These are phyloP conservation scores for Plasmodium blacklocki DNA, from an alignment of 169 alveolate genomes.

Conservation along the genomic window DNA sequence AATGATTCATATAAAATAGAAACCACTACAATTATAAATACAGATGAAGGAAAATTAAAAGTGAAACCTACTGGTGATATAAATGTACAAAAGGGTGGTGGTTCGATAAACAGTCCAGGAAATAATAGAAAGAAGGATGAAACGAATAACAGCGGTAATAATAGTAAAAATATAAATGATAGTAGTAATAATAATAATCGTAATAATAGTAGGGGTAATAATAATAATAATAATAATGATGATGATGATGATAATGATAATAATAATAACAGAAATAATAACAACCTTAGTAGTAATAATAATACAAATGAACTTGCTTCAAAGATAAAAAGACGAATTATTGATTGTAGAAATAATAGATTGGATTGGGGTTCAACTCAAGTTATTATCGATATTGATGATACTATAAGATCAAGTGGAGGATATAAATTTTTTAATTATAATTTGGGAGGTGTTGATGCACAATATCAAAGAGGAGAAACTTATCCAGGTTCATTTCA, in stretches of 20 bases:
- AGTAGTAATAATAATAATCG: too few relatives aligned
- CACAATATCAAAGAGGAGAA: slow-evolving; percentile 88
- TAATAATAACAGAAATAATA: background rate
- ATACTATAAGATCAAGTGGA: slow-evolving; percentile 90
- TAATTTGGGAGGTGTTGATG: slow-evolving; percentile 89
- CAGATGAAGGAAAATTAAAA: too few relatives aligned
- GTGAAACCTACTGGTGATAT: background rate
- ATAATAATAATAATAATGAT: background rate
- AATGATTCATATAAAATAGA: too few relatives aligned
- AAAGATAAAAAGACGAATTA: slow-evolving; percentile 47
- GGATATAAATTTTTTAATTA: slow-evolving; percentile 87
- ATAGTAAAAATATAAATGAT: background rate
- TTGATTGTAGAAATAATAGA: slow-evolving; percentile 73
- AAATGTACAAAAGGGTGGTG: background rate
- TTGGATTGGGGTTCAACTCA: slow-evolving; percentile 64
- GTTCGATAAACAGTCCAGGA: background rate
- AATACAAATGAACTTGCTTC: background rate
- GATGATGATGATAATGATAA: background rate
- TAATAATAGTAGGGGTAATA: background rate
- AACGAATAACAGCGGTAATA: background rate
- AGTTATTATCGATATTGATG: slow-evolving; percentile 89
- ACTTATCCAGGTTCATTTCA: slow-evolving; percentile 86
- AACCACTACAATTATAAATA: too few relatives aligned
- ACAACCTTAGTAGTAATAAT: background rate
- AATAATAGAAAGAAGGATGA: background rate